A percentile compares a stretch with the other conserved stretches of the same genome.
Evolutionary conservation across 1,284 basidiomycete species (phyloP).

Genomic region (Anthracocystis walkeri): DNA sequence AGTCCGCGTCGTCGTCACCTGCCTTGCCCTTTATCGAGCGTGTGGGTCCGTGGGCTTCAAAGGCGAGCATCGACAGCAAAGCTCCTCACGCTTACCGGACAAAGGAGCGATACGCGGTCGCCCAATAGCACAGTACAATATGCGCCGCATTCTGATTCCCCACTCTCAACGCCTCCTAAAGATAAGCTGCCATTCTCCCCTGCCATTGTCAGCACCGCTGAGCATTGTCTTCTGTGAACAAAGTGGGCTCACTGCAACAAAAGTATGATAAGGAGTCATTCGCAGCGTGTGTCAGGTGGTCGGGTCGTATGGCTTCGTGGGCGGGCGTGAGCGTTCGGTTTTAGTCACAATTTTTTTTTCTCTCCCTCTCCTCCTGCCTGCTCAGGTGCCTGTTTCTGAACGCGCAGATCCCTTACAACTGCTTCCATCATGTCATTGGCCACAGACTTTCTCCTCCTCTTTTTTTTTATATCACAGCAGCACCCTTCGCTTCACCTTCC

Average conservation of each 20-base stretch:
- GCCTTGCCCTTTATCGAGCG: too few relatives aligned
- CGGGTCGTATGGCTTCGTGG: slow-evolving; percentile 2
- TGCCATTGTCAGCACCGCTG: neutral
- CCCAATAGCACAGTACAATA: neutral
- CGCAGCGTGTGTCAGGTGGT: too few relatives aligned
- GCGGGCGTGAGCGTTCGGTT: neutral
- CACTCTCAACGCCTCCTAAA: neutral
- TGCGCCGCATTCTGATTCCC: slow-evolving; percentile 1
- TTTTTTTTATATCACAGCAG: neutral
- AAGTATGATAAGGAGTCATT: too few relatives aligned
- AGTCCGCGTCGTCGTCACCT: too few relatives aligned
- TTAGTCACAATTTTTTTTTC: slow-evolving; percentile 2
- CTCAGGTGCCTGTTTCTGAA: neutral
- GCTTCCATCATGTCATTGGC: slow-evolving; percentile 5
- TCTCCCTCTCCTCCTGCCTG: neutral
- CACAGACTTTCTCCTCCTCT: neutral
- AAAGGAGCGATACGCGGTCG: too few relatives aligned
- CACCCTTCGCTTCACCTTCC: neutral
- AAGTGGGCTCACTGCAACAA: too few relatives aligned
- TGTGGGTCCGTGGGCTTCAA: too few relatives aligned
- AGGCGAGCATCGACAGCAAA: neutral
- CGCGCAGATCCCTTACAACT: neutral
- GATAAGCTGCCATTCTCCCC: slow-evolving; percentile 1
- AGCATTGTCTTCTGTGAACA: too few relatives aligned
- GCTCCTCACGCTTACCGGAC: neutral